Evolutionary conservation across 129 eudicot species (phyloP), one percentile per base, ranked within the genome.

Genomic region (Pseudognaphalium luteoalbum): DNA sequence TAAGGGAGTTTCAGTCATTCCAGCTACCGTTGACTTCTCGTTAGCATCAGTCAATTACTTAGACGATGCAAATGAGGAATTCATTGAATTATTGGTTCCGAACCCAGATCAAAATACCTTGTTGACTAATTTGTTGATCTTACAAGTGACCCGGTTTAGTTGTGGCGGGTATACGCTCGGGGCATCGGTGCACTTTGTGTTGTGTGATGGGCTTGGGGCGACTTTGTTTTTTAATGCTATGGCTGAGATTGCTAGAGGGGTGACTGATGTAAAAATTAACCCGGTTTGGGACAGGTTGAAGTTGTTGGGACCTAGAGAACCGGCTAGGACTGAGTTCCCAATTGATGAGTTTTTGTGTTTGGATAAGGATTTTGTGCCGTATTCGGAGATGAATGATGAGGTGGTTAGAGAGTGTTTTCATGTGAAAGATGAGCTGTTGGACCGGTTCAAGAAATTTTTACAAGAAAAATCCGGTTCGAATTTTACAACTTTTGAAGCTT

Each of bases 101-200:
- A 83, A 88, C 54, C 92, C 88, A 72, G 77, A 83, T 25, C 76
- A 76, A 29, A 68, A 83, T 19, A 75, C 77, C 11, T 86, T 65
- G 9, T 30, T 85, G 64, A 57, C 76, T 65, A 72, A 83, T 61
- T 86, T 91, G 62, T 84, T 90, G 77, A 39, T 77, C 29, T 54
- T 88, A 22, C 92, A 91, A 74, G 73, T 88, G 51, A 91, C 97
- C 17, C 73, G 50, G 58, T 88, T 91, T 61, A 69, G 75, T 66
- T 91, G 97, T 61, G 95, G 95, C 7, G 97, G 90, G 77, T 91
- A 70, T 42, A 85, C 86, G 14, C 87, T 91, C 0, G 97, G 97
- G 70, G 95, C 87, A 0, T 85, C 85, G 32, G 79, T 88, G 71
- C 95, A 91, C 81, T 92, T 88, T 78, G 81, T 86, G 7, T 8